A percentile compares a stretch with the other conserved stretches of the same genome.
Evolutionary conservation across 2,329 filamentous ascomycete genomes (phyloP).

Genomic region (Diaporthe ilicicola): DNA sequence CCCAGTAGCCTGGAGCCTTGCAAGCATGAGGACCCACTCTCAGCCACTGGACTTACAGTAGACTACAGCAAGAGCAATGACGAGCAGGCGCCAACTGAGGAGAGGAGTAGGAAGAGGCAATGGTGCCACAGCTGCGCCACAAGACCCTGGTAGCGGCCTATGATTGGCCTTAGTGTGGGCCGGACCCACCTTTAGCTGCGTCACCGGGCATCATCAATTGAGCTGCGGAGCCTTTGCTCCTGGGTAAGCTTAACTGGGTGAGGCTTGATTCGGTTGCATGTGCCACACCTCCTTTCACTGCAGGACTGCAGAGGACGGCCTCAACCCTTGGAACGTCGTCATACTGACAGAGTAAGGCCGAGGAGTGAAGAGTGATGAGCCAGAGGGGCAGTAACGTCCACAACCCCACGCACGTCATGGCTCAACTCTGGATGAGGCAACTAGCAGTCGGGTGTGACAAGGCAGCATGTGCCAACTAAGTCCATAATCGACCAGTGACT

Average conservation of each 20-base stretch:
- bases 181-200: neutral
- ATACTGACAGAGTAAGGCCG: constrained; percentile 3
- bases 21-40: no score
- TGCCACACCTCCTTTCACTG: neutral
- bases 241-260: neutral
- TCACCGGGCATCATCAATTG: constrained; percentile 2
- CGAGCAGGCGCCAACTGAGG: neutral
- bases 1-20: neutral
- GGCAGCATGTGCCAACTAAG: neutral
- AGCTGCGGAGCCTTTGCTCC: constrained; percentile 7
- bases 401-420: constrained; percentile 18
- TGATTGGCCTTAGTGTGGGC: neutral
- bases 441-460: constrained; percentile 4
- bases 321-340: constrained; percentile 7
- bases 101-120: neutral
- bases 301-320: neutral
- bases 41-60: no score
- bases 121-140: constrained; percentile 21
- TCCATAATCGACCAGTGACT: neutral
- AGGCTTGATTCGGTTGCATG: constrained; percentile 18
- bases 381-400: neutral
- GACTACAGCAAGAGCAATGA: no score
- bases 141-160: neutral
- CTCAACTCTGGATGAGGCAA: constrained; percentile 3
- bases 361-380: neutral